Conservation (phyloP, 768 basidiomycete genomes). For the Boletus fagicola region DNA sequence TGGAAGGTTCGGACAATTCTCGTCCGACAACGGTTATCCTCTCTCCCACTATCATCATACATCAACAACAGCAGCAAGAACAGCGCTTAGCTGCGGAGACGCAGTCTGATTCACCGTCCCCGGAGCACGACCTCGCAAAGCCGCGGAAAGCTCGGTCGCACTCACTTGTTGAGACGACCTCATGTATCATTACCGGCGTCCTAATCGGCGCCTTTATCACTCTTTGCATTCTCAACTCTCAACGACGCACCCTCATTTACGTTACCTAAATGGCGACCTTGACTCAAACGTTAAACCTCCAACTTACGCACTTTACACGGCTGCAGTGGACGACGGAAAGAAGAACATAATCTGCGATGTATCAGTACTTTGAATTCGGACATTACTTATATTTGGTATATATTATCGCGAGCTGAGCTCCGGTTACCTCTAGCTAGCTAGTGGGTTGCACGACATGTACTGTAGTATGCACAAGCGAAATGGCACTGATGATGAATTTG, state of each 20-base stretch:
- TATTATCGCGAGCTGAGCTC: conserved; percentile 21
- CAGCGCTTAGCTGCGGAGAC: conserved; percentile 12
- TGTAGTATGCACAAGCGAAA: neutral
- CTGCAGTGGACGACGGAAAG: neutral
- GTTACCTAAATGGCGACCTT: conserved; percentile 26
- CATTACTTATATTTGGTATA: conserved; percentile 29
- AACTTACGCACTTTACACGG: neutral
- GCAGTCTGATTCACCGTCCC: conserved; percentile 10
- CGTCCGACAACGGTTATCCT: conserved; percentile 18
- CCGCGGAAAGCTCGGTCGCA: conserved; percentile 20
- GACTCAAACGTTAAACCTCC: neutral
- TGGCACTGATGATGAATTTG: neutral
- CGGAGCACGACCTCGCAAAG: conserved; percentile 11
- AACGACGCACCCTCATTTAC: conserved; percentile 46
- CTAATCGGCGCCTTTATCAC: conserved; percentile 58
- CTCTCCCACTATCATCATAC: conserved; percentile 29
- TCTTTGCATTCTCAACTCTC: conserved; percentile 47
- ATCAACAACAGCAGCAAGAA: conserved; percentile 22
- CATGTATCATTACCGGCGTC: conserved; percentile 56
- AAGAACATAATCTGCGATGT: conserved; percentile 17
- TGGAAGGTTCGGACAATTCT: conserved; percentile 4
- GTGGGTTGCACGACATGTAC: conserved; percentile 4
- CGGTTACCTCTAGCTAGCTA: neutral
- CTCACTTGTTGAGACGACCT: conserved; percentile 37
- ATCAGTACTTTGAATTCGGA: conserved; percentile 14